Base-by-base conservation (phyloP, 208 protist genomes). In the Leishmania braziliensis region DNA sequence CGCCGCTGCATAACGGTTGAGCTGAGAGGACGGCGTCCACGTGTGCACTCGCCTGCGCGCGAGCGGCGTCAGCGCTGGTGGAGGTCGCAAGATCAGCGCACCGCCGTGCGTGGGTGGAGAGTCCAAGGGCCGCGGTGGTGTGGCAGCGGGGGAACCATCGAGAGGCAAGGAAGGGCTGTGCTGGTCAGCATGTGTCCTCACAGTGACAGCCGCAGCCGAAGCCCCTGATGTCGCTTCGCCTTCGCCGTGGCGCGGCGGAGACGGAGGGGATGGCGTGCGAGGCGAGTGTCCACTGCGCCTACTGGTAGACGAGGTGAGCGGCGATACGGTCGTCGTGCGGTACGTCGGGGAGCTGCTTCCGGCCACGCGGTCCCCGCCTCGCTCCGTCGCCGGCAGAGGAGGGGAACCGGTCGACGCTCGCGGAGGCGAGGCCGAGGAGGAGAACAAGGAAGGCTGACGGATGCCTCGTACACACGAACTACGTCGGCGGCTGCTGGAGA, bases 251-350 rank as follows among this genome's bases (percentile, higher is more conserved):
- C 10, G 72, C 56, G 56, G 69, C 8, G 51, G n/a, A 0, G 71
- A 53, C 56, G 56, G 69, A 2, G 51, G n/a, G 1, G 71, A 53
- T 12, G 75, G 68, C 33, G 62, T 56, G 5, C 46, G 76, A 20
- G 75, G 81, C 26, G 65, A 71, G 75, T 51, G n/a, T 29, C 26
- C 69, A 10, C 43, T 54, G 58, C 50, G 26, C 18, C 36, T 36
- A 46, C 43, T 60, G 26, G 50, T 50, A 0, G 82, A 53, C 4
- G 82, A 82, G 14, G 82, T 79, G 29, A 85, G 73, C 0, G 82
- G 82, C 5, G 82, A 82, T 12, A 81, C 77, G 20, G 82, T 85
- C 50, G 65, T 79, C 54, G 82, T 75, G 66, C 82, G 82, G 65
- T 76, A 78, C 14, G 82, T 71, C 16, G 82, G 82, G 3, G 82